Evolutionary conservation across 306 rosid species (phyloP).

Genomic region (Sphenostylis stenocarpa): DNA sequence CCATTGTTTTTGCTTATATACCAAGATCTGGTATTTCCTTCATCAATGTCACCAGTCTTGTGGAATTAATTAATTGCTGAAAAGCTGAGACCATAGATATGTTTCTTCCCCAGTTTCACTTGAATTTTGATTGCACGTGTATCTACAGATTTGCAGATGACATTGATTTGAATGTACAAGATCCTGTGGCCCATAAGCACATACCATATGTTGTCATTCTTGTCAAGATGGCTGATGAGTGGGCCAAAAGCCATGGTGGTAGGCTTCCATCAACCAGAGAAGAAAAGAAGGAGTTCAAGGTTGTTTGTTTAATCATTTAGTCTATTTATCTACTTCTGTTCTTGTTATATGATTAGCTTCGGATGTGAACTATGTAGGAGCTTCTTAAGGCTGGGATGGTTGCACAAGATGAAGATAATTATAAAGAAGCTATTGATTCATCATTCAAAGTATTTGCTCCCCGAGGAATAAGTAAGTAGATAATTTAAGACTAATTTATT

Average conservation of each 20-base stretch:
- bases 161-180: slow-evolving; percentile 72
- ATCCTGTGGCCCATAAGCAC: slow-evolving; percentile 83
- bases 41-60: slow-evolving; percentile 8
- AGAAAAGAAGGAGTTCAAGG: slow-evolving; percentile 94
- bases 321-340: slow-evolving; percentile 21
- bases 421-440: slow-evolving; percentile 89
- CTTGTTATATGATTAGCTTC: slow-evolving; percentile 30
- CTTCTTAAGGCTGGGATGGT: slow-evolving; percentile 72
- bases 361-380: slow-evolving; percentile 56
- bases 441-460: slow-evolving; percentile 93
- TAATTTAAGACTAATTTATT: neutral
- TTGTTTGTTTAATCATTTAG: slow-evolving; percentile 37
- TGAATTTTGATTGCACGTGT: slow-evolving; percentile 38
- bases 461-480: slow-evolving; percentile 82
- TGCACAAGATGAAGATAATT: slow-evolving; percentile 89
- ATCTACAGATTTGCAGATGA: slow-evolving; percentile 67
- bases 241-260: slow-evolving; percentile 82
- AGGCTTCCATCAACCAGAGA: slow-evolving; percentile 85
- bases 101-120: slow-evolving; percentile 19
- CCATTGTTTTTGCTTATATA: neutral
- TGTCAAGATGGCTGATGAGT: slow-evolving; percentile 85
- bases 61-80: slow-evolving; percentile 7
- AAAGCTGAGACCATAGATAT: slow-evolving; percentile 6
- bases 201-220: slow-evolving; percentile 88
- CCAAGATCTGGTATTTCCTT: slow-evolving; percentile 18